A percentile compares a stretch with the other conserved stretches of the same genome.
These are phyloP conservation scores for Clavispora fructus DNA, from an alignment of 805 yeast genomes.

Conservation along the genomic window DNA sequence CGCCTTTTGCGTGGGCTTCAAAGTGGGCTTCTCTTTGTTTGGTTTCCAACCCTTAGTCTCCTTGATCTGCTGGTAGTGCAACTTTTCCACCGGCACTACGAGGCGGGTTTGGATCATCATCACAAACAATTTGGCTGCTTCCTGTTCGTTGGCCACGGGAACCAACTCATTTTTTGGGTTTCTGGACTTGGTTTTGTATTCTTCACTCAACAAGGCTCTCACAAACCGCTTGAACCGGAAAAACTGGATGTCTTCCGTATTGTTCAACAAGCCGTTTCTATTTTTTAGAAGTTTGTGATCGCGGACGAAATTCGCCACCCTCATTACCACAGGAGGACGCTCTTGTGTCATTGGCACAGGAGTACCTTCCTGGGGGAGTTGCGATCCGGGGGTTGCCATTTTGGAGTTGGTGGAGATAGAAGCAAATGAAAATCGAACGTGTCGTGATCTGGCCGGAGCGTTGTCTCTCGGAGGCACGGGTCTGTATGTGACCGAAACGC, in stretches of 20 bases:
- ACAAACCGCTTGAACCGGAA: slow-evolving; percentile 81
- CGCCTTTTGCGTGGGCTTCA: slow-evolving; percentile 53
- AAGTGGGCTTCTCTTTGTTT: slow-evolving; percentile 57
- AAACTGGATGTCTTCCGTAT: slow-evolving; percentile 66
- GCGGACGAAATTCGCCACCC: slow-evolving; percentile 68
- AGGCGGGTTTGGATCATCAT: slow-evolving; percentile 66
- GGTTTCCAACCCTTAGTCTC: slow-evolving; percentile 54
- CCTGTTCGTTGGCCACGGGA: slow-evolving; percentile 42
- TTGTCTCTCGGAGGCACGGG: not conserved
- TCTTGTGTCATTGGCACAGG: slow-evolving; percentile 14
- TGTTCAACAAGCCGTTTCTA: slow-evolving; percentile 73
- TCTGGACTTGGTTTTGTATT: slow-evolving; percentile 51
- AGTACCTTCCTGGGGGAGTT: slow-evolving; percentile 6
- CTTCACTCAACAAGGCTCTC: slow-evolving; percentile 71
- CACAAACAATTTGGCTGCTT: slow-evolving; percentile 60
- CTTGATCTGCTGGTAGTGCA: slow-evolving; percentile 63
- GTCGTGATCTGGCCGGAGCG: not conserved
- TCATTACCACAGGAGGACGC: slow-evolving; percentile 53
- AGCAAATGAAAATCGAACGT: not conserved
- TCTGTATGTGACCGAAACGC: not conserved
- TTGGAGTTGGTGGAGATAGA: not conserved
- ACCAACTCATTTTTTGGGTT: slow-evolving; percentile 41
- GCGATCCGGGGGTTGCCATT: not conserved
- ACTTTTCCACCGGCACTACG: slow-evolving; percentile 69
- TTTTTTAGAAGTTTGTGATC: slow-evolving; percentile 65